Evolutionary conservation across 2,329 filamentous ascomycete genomes (phyloP).

Genomic region (Triangularia setosa): DNA sequence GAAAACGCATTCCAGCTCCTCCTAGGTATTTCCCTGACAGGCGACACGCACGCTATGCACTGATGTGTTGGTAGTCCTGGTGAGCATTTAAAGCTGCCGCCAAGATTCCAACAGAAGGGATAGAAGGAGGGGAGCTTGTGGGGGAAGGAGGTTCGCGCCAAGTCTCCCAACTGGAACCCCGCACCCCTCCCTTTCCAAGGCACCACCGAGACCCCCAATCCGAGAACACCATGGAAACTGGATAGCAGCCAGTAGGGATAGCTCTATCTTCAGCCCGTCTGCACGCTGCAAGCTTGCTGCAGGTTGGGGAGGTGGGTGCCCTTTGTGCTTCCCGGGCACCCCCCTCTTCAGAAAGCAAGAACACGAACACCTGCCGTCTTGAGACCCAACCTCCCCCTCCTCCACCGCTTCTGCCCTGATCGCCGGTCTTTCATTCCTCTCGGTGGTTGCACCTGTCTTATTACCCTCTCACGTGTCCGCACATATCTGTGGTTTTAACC

Average conservation of each 20-base stretch:
- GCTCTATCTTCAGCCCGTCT: background rate
- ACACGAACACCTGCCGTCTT: background rate
- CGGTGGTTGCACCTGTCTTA: background rate
- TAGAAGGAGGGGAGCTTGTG: background rate
- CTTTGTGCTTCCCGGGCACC: background rate
- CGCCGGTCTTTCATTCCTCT: background rate
- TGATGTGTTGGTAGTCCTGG: background rate
- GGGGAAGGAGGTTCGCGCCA: background rate
- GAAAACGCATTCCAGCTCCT: background rate
- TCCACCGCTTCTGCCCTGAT: background rate
- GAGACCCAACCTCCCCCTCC: background rate
- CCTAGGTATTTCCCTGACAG: background rate
- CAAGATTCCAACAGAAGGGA: background rate
- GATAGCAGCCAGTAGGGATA: background rate
- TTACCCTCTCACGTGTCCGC: background rate
- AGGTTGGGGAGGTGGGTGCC: background rate
- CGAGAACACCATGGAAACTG: background rate
- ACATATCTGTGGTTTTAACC: background rate
- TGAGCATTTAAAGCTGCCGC: background rate
- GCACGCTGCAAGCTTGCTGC: background rate
- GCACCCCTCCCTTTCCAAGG: background rate
- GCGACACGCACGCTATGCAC: background rate
- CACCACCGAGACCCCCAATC: background rate
- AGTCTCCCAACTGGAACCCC: background rate
- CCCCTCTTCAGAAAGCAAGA: background rate